These are phyloP conservation scores for Ogataea hybrid DNA, from an alignment of 1,139 yeast genomes.

Conservation along the genomic window DNA sequence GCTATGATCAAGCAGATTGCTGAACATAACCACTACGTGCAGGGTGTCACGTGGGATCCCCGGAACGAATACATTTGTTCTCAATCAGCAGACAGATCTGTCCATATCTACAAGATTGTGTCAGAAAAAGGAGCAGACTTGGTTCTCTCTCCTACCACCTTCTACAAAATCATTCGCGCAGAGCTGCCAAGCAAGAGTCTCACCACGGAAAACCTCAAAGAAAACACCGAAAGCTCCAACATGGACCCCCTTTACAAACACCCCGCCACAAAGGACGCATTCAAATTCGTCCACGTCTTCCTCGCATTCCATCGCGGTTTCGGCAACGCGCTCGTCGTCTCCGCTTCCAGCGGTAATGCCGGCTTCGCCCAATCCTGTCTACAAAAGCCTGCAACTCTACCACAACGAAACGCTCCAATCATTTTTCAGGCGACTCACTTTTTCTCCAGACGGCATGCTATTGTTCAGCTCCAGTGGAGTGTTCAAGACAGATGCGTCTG, in stretches of 20 bases:
- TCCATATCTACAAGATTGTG: slow-evolving; percentile 55
- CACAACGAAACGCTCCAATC: slow-evolving; percentile 88
- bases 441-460: slow-evolving; percentile 87
- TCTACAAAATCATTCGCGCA: slow-evolving; percentile 43
- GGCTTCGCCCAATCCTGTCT: slow-evolving; percentile 22
- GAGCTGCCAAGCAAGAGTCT: slow-evolving; percentile 39
- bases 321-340: slow-evolving; percentile 25
- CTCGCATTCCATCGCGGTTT: slow-evolving; percentile 21
- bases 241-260: slow-evolving; percentile 34
- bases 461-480: slow-evolving; percentile 84
- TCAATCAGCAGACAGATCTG: slow-evolving; percentile 86
- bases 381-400: slow-evolving; percentile 48
- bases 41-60: slow-evolving; percentile 97
- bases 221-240: slow-evolving; percentile 14
- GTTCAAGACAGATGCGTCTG: slow-evolving; percentile 34
- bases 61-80: slow-evolving; percentile 70
- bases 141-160: slow-evolving; percentile 39
- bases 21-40: slow-evolving; percentile 86
- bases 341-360: slow-evolving; percentile 34
- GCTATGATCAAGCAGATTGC: slow-evolving; percentile 58
- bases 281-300: slow-evolving; percentile 34
- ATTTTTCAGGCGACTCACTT: slow-evolving; percentile 79
- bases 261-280: slow-evolving; percentile 32
- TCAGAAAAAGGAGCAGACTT: slow-evolving; percentile 27
- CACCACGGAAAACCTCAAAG: slow-evolving; percentile 26